Conservation (phyloP, 2,329 filamentous ascomycete species). For the Calonectria henricotiae region DNA sequence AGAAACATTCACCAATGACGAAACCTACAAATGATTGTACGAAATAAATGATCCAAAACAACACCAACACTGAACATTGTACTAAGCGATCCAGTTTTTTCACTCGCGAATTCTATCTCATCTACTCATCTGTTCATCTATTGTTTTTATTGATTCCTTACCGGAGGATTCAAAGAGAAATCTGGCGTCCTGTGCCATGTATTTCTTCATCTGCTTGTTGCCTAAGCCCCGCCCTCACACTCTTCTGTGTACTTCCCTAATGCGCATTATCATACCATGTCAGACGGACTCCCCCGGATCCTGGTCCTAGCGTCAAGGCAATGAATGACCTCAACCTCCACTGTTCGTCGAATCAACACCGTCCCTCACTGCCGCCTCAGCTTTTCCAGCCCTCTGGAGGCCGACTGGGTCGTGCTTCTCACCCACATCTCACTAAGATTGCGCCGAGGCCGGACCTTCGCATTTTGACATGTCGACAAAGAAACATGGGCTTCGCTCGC, state of each 20-base stretch:
- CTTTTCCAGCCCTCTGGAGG: conserved; percentile 15
- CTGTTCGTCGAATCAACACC: conserved; percentile 13
- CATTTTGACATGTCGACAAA: conserved; percentile 43
- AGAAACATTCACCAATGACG: too few species aligned
- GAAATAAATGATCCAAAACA: too few species aligned
- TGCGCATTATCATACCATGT: conserved; percentile 35
- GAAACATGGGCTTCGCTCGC: conserved; percentile 49
- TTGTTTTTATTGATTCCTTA: too few species aligned
- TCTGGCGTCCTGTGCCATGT: neutral
- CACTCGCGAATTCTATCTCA: too few species aligned
- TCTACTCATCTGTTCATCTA: too few species aligned
- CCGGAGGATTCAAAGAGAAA: too few species aligned
- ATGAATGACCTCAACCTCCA: conserved; percentile 26
- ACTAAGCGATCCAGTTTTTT: too few species aligned
- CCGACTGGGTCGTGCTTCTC: conserved; percentile 1
- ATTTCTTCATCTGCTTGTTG: conserved; percentile 19
- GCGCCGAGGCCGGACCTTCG: neutral
- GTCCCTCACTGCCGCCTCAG: conserved; percentile 1
- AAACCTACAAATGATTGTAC: too few species aligned
- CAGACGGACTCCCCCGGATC: conserved; percentile 35
- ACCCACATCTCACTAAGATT: conserved; percentile 16
- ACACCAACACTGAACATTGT: too few species aligned
- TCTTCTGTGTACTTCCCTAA: neutral
- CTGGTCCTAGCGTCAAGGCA: conserved; percentile 2
- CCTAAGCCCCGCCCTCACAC: conserved; percentile 5